Base-by-base conservation (phyloP, 352 stramenopile genomes). In the Pelagophyceae sp. region DNA sequence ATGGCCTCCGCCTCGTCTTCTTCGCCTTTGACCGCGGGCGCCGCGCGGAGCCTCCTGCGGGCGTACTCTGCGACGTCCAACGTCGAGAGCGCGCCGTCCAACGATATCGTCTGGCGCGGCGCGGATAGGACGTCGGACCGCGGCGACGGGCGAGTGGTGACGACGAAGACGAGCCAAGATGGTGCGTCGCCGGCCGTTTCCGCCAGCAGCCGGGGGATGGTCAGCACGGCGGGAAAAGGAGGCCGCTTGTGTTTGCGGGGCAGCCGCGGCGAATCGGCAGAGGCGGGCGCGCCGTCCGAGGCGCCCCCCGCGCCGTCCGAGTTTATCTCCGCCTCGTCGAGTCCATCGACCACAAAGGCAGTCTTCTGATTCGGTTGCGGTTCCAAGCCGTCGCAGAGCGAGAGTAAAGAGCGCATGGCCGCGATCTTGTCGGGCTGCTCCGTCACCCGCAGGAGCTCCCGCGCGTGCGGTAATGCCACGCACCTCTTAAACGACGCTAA, bases 381-480 rank as follows among this genome's bases (percentile, higher is more conserved):
- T 27, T 15, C 11, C 15, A 63, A 6, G 11, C 11, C 25, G 54
- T n/a, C 54, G 11, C 6, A n/a, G 54, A 63, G 54, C 15, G 2
- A 6, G 2, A 63, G 54, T 2, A 63, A 2, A 27, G 11, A 15
- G 15, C 54, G 54, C 25, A 63, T 15, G 2, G 54, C 54, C 15
- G 25, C 54, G 54, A 63, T 27, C 54, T 63, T 63, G 54, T 63
- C 54, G 15, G 54, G 54, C 54, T 63, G 54, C 54, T 63, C 54
- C 11, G 11, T 6, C 15, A 63, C 27, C 15, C 54, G 54, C 54
- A 63, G 54, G 11, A 63, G 15, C 54, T 63, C 54, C 27, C 29
- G 11, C 15, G 54, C 54, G 54, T n/a, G 11, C 11, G 54, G 54
- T 27, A 63, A 15, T 2, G 54, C 54, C 15, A 63, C 54, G 54